Percentiles rank a stretch among this genome's conserved stretches.
Conservation (phyloP, 371 early-diverging fungal genomes). For the Amoeboaphelidium occidentale region DNA sequence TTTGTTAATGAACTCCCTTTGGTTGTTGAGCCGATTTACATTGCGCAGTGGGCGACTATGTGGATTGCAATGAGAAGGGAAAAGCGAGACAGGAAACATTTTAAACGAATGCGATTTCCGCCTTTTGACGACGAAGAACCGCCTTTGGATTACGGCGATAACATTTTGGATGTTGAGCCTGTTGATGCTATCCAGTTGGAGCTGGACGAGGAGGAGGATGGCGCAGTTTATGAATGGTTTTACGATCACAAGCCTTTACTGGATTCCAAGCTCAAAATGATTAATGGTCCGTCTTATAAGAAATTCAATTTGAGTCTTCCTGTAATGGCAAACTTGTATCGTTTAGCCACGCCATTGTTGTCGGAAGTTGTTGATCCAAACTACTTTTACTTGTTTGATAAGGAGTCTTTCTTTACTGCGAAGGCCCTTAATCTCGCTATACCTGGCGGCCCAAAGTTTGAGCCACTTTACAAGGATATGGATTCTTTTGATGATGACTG, state of each 20-base stretch:
- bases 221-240: conserved; percentile 78
- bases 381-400: conserved; percentile 88
- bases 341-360: conserved; percentile 71
- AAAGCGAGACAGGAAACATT: conserved; percentile 89
- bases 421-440: conserved; percentile 96
- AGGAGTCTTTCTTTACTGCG: conserved; percentile 80
- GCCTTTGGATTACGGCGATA: conserved; percentile 91
- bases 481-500: conserved; percentile 94
- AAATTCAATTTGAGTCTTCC: conserved; percentile 76
- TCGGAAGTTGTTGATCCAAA: conserved; percentile 83
- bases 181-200: conserved; percentile 96
- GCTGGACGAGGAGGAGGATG: conserved; percentile 83
- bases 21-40: conserved; percentile 84
- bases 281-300: conserved; percentile 74
- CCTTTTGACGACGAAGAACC: conserved; percentile 88
- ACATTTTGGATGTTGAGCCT: conserved; percentile 87
- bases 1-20: conserved; percentile 90
- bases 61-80: conserved; percentile 98
- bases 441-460: conserved; percentile 95
- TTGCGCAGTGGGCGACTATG: conserved; percentile 90
- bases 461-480: conserved; percentile 80
- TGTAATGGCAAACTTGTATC: conserved; percentile 78
- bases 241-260: conserved; percentile 84
- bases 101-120: conserved; percentile 66
- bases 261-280: conserved; percentile 46